Conservation (phyloP, 805 yeast species). For the Brettanomyces naardenensis region DNA sequence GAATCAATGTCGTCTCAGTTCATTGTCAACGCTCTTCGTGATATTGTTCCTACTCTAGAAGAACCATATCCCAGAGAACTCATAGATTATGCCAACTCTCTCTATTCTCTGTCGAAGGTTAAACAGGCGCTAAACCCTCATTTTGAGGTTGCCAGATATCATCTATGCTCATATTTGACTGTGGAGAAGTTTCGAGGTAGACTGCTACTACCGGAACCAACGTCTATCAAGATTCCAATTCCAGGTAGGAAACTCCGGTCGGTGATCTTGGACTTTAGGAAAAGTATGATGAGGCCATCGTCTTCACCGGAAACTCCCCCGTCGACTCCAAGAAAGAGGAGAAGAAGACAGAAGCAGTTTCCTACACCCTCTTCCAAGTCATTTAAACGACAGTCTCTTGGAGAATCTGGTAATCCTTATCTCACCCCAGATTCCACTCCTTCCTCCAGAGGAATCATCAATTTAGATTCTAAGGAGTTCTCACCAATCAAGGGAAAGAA, state of each 20-base stretch:
- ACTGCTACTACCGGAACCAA: constrained; percentile 42
- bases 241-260: constrained; percentile 36
- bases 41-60: constrained; percentile 40
- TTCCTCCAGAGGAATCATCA: not conserved
- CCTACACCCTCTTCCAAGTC: constrained; percentile 1
- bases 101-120: constrained; percentile 47
- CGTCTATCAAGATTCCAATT: constrained; percentile 46
- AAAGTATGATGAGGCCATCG: constrained; percentile 24
- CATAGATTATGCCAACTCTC: constrained; percentile 31
- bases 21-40: constrained; percentile 33
- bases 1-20: constrained; percentile 23
- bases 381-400: not conserved
- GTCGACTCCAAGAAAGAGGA: constrained; percentile 13
- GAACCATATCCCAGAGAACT: constrained; percentile 37
- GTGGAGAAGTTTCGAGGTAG: constrained; percentile 38
- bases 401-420: constrained; percentile 3
- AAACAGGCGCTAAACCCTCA: constrained; percentile 38
- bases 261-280: constrained; percentile 39
- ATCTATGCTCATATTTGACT: constrained; percentile 59
- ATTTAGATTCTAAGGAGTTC: constrained; percentile 1
- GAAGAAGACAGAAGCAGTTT: not conserved
- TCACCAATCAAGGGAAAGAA: not conserved
- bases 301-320: constrained; percentile 8
- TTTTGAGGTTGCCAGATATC: constrained; percentile 59
- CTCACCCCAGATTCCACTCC: constrained; percentile 18